These are phyloP conservation scores for Phytopythium vexans DNA, from an alignment of 352 stramenopile species.

Conservation along the genomic window DNA sequence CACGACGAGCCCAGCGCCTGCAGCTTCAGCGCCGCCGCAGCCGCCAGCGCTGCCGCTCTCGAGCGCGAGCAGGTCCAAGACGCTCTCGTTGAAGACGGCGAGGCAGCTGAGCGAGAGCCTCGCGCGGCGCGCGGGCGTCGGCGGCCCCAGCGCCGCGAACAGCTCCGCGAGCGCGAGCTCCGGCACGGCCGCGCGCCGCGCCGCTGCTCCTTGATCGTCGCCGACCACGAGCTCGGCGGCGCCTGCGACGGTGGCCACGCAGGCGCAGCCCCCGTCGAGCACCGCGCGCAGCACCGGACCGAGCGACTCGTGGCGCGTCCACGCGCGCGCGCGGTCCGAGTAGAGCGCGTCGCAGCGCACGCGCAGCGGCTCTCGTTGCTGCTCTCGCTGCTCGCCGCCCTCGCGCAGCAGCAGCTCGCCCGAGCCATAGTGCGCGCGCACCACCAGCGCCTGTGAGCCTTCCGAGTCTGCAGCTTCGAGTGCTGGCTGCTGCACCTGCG, in stretches of 20 bases:
- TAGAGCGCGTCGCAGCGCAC: slow-evolving; percentile 60
- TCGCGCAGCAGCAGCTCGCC: slow-evolving; percentile 43
- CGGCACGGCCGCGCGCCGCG: slow-evolving; percentile 14
- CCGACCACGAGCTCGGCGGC: slow-evolving; percentile 20
- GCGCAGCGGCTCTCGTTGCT: slow-evolving; percentile 29
- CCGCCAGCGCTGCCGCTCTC: neutral
- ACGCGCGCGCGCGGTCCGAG: slow-evolving; percentile 61
- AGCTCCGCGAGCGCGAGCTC: slow-evolving; percentile 49
- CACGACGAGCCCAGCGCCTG: slow-evolving; percentile 39
- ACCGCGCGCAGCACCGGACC: slow-evolving; percentile 62
- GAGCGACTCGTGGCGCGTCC: slow-evolving; percentile 55
- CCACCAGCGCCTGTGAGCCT: slow-evolving; percentile 11
- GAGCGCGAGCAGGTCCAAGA: slow-evolving; percentile 91
- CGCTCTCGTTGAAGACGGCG: slow-evolving; percentile 94
- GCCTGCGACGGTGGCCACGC: slow-evolving; percentile 56
- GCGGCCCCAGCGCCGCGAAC: slow-evolving; percentile 31
- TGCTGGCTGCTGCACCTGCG: slow-evolving; percentile 53
- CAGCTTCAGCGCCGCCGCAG: slow-evolving; percentile 1
- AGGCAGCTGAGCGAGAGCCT: slow-evolving; percentile 79
- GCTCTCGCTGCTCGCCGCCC: neutral
- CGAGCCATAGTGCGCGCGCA: slow-evolving; percentile 57
- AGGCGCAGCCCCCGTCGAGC: slow-evolving; percentile 63
- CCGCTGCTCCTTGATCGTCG: neutral
- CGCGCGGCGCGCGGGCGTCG: slow-evolving; percentile 36
- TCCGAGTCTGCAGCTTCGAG: slow-evolving; percentile 1